Base-by-base conservation (phyloP, 306 rosid genomes). In the Vachellia collinsii region DNA sequence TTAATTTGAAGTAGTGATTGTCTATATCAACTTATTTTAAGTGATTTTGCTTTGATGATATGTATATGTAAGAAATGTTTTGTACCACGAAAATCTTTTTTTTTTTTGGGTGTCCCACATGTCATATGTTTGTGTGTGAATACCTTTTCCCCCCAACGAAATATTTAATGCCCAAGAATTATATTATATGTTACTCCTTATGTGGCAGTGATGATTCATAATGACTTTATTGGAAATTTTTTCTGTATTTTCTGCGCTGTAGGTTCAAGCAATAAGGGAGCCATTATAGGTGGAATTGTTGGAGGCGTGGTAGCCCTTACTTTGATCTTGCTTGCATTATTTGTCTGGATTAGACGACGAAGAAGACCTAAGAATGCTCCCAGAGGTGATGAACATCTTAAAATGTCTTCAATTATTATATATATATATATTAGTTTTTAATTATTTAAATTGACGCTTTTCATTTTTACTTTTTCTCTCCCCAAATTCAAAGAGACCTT, bases 241-340 rank as follows among this genome's bases (percentile, higher is more conserved):
- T 58, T 22, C 34, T 58, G 6, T 20, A 59, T 59, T 23, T 59
- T 8, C 13, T 20, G 6, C 8, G 37, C 22, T 59, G 3, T 23
- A 59, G 65, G 37, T 59, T 59, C 65, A 59, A 59, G 65, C 38
- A 59, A 59, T 23, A 59, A 23, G 7, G 65, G 65, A 59, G 37
- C 38, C 37, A 59, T 23, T 59, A 59, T 59, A 22, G 65, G 65
- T 59, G 65, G 37, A 22, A 11, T 23, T 20, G 36, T 59, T 20
- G 65, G 65, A 23, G 6, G 65, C 16, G 16, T 59, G 4, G 37
- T 59, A 8, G 65, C 65, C 23, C 16, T 59, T 59, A 37, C 17
- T 59, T 59, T 59, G 65, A 59, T 25, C 16, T 10, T 59, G 4
- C 6, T 59, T 59, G 65, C 37, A 59, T 59, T 23, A 22, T 59